These are phyloP conservation scores for Lumnitzera littorea DNA, from an alignment of 345 rosid genomes.

Conservation along the genomic window DNA sequence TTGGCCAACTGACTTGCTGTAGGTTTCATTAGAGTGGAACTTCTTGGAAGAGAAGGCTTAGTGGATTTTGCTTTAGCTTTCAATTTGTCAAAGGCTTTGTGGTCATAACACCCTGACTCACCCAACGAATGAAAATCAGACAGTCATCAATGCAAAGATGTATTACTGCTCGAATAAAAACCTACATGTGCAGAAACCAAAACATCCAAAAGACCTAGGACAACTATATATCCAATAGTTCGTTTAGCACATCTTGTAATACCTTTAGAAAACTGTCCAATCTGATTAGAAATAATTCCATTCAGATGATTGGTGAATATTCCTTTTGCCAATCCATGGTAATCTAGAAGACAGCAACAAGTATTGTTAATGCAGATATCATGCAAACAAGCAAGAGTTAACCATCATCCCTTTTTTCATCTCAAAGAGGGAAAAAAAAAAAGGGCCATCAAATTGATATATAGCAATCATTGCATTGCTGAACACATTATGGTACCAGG, in stretches of 20 bases:
- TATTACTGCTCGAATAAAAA: too few relatives aligned
- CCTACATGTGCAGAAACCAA: too few relatives aligned
- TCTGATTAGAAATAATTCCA: conserved; percentile 21
- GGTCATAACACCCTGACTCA: conserved; percentile 42
- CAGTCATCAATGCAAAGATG: too few relatives aligned
- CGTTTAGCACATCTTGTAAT: neutral
- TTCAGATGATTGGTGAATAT: conserved; percentile 19
- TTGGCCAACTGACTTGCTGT: conserved; percentile 85
- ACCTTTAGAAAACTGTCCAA: conserved; percentile 32
- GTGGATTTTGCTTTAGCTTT: conserved; percentile 24
- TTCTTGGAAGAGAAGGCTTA: conserved; percentile 43
- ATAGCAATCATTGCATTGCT: too few relatives aligned
- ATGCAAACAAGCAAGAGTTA: neutral
- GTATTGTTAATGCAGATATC: neutral
- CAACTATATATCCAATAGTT: too few relatives aligned
- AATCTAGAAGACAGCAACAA: conserved; percentile 15
- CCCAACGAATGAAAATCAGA: conserved; percentile 1
- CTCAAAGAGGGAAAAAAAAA: neutral
- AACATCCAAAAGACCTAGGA: too few relatives aligned
- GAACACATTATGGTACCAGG: too few relatives aligned
- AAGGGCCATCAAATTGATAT: neutral
- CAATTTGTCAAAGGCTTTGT: conserved; percentile 20
- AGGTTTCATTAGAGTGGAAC: conserved; percentile 93
- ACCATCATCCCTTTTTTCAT: neutral
- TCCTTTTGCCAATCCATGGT: conserved; percentile 21